A percentile compares a stretch with the other conserved stretches of the same genome.
Evolutionary conservation across 805 yeast species (phyloP).

Genomic region (Trichomonascus vanleenenianus): DNA sequence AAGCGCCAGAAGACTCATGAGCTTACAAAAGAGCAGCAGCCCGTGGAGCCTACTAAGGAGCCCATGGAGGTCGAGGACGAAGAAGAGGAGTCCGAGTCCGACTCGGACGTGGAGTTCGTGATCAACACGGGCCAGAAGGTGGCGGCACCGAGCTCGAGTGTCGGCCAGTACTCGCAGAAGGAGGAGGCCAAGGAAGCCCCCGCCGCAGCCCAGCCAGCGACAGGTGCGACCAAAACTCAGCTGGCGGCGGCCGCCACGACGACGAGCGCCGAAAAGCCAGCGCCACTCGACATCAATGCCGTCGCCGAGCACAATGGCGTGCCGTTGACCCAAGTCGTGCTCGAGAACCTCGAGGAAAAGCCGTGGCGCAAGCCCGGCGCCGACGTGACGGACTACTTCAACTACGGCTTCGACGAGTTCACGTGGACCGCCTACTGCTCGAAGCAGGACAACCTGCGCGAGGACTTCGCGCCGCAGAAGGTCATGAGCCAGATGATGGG

Average conservation of each 20-base stretch:
- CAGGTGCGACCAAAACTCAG: constrained; percentile 12
- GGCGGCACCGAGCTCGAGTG: constrained; percentile 3
- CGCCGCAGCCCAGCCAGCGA: constrained; percentile 12
- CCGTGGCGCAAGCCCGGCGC: constrained; percentile 99
- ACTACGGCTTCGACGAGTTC: constrained; percentile 92
- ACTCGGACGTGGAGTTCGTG: constrained; percentile 76
- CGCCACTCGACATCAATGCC: constrained; percentile 57
- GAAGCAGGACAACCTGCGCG: constrained; percentile 74
- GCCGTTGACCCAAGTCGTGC: constrained; percentile 72
- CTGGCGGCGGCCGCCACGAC: constrained; percentile 11
- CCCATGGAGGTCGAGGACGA: constrained; percentile 35
- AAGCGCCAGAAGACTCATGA: constrained; percentile 26
- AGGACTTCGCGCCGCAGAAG: constrained; percentile 77
- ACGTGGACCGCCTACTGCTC: constrained; percentile 92
- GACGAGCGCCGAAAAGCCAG: constrained; percentile 16
- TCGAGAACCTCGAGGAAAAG: constrained; percentile 79
- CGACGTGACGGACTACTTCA: constrained; percentile 88
- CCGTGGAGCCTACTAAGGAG: constrained; percentile 23
- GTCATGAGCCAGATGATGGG: constrained; percentile 36
- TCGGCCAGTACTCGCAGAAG: constrained; percentile 10
- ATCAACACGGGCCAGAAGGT: constrained; percentile 39
- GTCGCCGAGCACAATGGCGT: constrained; percentile 71
- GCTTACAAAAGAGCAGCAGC: constrained; percentile 13
- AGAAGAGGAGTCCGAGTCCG: constrained; percentile 42
- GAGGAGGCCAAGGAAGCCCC: constrained; percentile 18